A percentile compares a stretch with the other conserved stretches of the same genome.
Conservation (phyloP, 1,139 yeast species). For the Suhomyces anneliseae region DNA sequence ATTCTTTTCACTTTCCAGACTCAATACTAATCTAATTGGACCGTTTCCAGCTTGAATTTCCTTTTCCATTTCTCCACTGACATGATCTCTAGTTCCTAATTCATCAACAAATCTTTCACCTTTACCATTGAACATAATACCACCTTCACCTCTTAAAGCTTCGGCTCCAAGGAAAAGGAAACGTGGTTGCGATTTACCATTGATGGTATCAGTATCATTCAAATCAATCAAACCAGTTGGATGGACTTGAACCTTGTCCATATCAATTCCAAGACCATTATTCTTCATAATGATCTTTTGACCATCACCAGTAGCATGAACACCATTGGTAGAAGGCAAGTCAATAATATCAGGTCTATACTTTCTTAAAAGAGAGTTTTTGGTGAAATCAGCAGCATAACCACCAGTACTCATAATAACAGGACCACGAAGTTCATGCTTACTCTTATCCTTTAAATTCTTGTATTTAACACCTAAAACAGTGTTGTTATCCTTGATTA, state of each 20-base stretch:
- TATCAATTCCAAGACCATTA: slow-evolving; percentile 65
- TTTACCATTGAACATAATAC: slow-evolving; percentile 58
- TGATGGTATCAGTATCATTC: slow-evolving; percentile 49
- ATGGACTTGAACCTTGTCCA: slow-evolving; percentile 78
- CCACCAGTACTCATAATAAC: slow-evolving; percentile 84
- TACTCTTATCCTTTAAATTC: slow-evolving; percentile 36
- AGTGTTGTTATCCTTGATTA: slow-evolving; percentile 34
- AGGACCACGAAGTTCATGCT: slow-evolving; percentile 45
- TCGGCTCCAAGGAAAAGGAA: slow-evolving; percentile 78
- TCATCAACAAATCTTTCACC: slow-evolving; percentile 75
- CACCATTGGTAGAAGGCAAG: slow-evolving; percentile 73
- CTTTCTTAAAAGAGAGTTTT: slow-evolving; percentile 49
- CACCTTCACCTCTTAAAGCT: slow-evolving; percentile 77
- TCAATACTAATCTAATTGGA: slow-evolving; percentile 52
- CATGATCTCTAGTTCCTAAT: slow-evolving; percentile 68
- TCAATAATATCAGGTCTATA: slow-evolving; percentile 63
- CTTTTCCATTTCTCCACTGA: slow-evolving; percentile 59
- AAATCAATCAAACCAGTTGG: slow-evolving; percentile 81
- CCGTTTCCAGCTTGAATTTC: slow-evolving; percentile 46
- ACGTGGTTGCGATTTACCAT: slow-evolving; percentile 40
- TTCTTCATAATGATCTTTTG: slow-evolving; percentile 57
- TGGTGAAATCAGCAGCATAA: slow-evolving; percentile 61
- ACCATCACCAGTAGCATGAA: slow-evolving; percentile 78
- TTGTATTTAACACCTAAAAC: slow-evolving; percentile 53
- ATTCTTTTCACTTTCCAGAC: slow-evolving; percentile 42